Percentiles rank a stretch among this genome's conserved stretches.
These are phyloP conservation scores for Penicillium herquei DNA, from an alignment of 495 filamentous ascomycete species.

Conservation along the genomic window DNA sequence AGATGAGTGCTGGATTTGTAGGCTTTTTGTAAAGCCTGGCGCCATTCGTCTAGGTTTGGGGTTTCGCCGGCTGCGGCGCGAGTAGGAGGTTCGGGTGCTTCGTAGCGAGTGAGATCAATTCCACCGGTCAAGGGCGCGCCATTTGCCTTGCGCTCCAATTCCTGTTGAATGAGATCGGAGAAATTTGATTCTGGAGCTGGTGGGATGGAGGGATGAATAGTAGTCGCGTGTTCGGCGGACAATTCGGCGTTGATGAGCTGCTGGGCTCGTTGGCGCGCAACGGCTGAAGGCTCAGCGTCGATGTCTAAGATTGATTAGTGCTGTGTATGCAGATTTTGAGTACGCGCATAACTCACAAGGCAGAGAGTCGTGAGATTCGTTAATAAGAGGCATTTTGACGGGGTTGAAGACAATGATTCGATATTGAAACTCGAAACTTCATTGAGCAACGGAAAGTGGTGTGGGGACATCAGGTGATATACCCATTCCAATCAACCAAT, in stretches of 20 bases:
- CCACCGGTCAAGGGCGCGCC: conserved; percentile 53
- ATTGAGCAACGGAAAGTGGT: conserved; percentile 1
- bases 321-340: too few relatives aligned
- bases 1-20: conserved; percentile 70
- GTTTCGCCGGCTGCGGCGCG: conserved; percentile 28
- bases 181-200: conserved; percentile 44
- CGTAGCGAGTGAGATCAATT: conserved; percentile 83
- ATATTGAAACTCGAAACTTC: not conserved
- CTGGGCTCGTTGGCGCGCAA: conserved; percentile 56
- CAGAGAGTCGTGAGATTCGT: conserved; percentile 75
- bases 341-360: conserved; percentile 57
- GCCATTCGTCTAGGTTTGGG: conserved; percentile 39
- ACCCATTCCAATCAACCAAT: not conserved
- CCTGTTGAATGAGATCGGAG: conserved; percentile 59
- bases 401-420: not conserved
- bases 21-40: conserved; percentile 41
- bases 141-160: conserved; percentile 58
- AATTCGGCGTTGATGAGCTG: conserved; percentile 66
- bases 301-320: conserved; percentile 55
- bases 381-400: conserved; percentile 63
- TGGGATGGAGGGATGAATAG: conserved; percentile 42
- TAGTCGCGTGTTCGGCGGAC: conserved; percentile 38
- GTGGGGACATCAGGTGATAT: conserved; percentile 4
- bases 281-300: conserved; percentile 61
- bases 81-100: conserved; percentile 53